A percentile compares a stretch with the other conserved stretches of the same genome.
Evolutionary conservation across 371 early-diverging fungal species (phyloP).

Genomic region (Mucor mucedo): DNA sequence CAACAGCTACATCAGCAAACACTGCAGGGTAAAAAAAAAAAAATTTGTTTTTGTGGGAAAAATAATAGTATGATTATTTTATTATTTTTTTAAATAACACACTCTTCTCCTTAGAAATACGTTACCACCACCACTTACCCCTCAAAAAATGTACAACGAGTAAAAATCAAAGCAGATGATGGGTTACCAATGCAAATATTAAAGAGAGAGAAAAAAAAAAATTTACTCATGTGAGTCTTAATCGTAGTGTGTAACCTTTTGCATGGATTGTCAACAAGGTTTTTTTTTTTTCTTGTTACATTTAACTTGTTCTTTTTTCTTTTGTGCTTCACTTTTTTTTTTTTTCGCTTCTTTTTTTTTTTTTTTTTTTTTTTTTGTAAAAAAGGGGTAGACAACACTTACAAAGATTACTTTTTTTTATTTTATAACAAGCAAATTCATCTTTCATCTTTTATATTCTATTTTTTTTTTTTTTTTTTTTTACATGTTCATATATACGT

Average conservation of each 20-base stretch:
- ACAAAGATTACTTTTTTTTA: neutral
- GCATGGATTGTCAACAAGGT: conserved; percentile 23
- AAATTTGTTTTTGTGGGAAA: neutral
- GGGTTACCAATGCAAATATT: neutral
- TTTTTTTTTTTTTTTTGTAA: neutral
- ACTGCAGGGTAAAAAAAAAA: conserved; percentile 35
- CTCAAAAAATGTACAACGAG: conserved; percentile 47
- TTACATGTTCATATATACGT: conserved; percentile 6
- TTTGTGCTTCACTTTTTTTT: conserved; percentile 3
- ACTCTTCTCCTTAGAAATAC: conserved; percentile 6
- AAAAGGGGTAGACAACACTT: neutral
- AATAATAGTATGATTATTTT: no score
- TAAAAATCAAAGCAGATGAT: conserved; percentile 7
- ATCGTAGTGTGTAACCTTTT: conserved; percentile 10
- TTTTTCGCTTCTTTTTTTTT: conserved; percentile 12
- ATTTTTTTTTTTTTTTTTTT: neutral
- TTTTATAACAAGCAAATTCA: neutral
- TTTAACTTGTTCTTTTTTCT: conserved; percentile 6
- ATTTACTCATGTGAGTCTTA: neutral
- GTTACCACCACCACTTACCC: conserved; percentile 48
- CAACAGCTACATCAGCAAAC: conserved; percentile 9
- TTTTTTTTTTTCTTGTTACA: conserved; percentile 8
- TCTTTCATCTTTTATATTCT: conserved; percentile 8
- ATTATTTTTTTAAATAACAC: conserved; percentile 6
- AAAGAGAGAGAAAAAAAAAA: neutral